These are phyloP conservation scores for Picea glauca DNA, from an alignment of 75 land plant species.

Conservation along the genomic window DNA sequence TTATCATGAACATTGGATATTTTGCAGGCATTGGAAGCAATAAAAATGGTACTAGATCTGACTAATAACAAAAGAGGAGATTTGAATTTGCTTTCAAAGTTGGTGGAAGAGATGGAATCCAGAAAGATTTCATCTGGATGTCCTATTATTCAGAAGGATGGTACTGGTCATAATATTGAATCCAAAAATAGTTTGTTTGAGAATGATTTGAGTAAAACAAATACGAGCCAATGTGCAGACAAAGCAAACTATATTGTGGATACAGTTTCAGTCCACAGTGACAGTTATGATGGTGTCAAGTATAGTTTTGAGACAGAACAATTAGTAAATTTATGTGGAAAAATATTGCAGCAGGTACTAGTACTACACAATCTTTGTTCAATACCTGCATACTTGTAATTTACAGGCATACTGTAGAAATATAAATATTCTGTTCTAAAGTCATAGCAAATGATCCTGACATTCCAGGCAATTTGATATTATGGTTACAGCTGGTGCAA, in stretches of 20 bases:
- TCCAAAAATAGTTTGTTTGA: neutral
- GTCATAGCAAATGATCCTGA: neutral
- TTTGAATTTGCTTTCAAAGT: conserved; percentile 38
- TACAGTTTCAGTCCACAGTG: neutral
- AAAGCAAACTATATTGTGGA: neutral
- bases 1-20: neutral
- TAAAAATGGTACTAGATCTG: conserved; percentile 71
- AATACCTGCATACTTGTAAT: neutral
- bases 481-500: conserved; percentile 37
- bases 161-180: neutral
- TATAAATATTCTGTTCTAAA: neutral
- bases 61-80: conserved; percentile 66
- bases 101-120: conserved; percentile 57
- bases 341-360: conserved; percentile 45
- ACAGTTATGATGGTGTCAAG: conserved; percentile 4
- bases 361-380: conserved; percentile 11
- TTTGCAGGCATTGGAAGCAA: conserved; percentile 76
- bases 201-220: neutral
- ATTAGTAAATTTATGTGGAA: conserved; percentile 44
- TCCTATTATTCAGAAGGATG: neutral
- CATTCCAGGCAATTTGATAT: neutral
- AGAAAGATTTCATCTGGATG: neutral
- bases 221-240: neutral
- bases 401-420: neutral
- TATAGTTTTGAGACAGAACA: conserved; percentile 26